Evolutionary conservation across 176 grass and related monocot species (phyloP).

Genomic region (Musa itinerans): DNA sequence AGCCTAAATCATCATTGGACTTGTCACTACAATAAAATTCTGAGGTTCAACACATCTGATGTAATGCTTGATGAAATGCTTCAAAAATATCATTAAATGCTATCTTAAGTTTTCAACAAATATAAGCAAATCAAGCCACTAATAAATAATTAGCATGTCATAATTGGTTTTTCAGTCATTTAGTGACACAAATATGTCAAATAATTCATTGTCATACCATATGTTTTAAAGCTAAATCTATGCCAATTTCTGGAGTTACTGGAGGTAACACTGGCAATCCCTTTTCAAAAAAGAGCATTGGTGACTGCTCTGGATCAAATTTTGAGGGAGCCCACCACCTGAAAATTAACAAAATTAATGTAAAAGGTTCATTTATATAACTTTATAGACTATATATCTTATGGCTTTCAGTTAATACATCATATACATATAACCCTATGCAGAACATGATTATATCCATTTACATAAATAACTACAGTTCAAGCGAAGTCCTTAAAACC

Average conservation of each 20-base stretch:
- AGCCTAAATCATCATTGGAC: no score
- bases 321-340: constrained; percentile 94
- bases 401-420: not conserved
- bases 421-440: no score
- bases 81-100: no score
- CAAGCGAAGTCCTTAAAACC: no score
- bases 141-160: no score
- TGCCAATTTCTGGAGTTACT: constrained; percentile 49
- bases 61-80: no score
- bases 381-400: not conserved
- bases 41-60: no score
- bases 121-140: constrained; percentile 1
- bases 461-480: no score
- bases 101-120: not conserved
- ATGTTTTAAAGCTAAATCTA: constrained; percentile 64
- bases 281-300: constrained; percentile 88
- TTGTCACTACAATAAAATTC: no score
- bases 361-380: not conserved
- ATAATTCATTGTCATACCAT: constrained; percentile 41
- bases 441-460: no score
- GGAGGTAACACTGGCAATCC: constrained; percentile 58
- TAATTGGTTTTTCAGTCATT: no score
- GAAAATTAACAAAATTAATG: not conserved
- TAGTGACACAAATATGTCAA: not conserved
- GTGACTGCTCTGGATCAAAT: constrained; percentile 66